Percentiles rank a stretch among this genome's conserved stretches.
Conservation (phyloP, 305 asterid species). For the Fraxinus latifolia region DNA sequence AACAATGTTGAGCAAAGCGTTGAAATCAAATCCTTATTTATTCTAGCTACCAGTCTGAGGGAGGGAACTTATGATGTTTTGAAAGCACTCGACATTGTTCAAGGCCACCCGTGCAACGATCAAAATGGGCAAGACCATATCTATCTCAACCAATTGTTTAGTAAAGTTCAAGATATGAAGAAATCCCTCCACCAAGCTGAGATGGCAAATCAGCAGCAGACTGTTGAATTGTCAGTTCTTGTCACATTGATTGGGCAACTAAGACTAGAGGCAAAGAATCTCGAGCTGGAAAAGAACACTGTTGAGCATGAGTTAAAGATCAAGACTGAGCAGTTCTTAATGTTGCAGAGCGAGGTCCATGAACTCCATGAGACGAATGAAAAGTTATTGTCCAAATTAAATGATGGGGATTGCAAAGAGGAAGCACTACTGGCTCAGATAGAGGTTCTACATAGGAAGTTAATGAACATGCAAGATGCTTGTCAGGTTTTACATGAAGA, state of each 20-base stretch:
- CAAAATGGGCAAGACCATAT: constrained; percentile 42
- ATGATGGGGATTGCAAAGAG: constrained; percentile 48
- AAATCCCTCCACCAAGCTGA: constrained; percentile 40
- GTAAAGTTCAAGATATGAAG: constrained; percentile 48
- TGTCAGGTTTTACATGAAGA: constrained; percentile 46
- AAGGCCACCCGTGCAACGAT: constrained; percentile 32
- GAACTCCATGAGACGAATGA: constrained; percentile 49
- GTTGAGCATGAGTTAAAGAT: constrained; percentile 41
- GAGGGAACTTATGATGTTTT: constrained; percentile 53
- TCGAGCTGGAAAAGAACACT: constrained; percentile 47
- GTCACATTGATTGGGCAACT: constrained; percentile 60
- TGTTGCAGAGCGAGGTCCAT: constrained; percentile 45
- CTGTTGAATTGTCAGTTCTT: constrained; percentile 59
- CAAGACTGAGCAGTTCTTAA: constrained; percentile 39
- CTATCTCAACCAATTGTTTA: constrained; percentile 37
- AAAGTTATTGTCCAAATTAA: constrained; percentile 46
- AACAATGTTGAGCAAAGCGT: constrained; percentile 41
- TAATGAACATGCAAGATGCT: constrained; percentile 39
- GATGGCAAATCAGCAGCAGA: constrained; percentile 54
- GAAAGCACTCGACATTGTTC: constrained; percentile 50
- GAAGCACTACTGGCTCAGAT: constrained; percentile 40
- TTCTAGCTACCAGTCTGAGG: constrained; percentile 50
- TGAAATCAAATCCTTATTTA: constrained; percentile 54
- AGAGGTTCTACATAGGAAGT: constrained; percentile 41
- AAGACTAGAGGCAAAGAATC: constrained; percentile 37